Conservation (phyloP, 2,329 filamentous ascomycete species). For the Ilyonectria mors-panacis region DNA sequence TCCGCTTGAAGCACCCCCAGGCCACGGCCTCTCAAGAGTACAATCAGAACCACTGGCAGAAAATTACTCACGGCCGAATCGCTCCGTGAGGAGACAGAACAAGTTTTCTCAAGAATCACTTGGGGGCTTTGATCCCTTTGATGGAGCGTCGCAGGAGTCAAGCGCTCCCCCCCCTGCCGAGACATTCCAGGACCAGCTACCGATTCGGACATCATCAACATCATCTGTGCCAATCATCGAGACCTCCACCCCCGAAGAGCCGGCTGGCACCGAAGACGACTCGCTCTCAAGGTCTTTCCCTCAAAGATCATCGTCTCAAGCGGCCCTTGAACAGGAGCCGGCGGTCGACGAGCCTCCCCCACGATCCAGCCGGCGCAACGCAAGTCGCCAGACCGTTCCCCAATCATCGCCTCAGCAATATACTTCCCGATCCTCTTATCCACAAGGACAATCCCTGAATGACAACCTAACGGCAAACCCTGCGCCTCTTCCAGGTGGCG, state of each 20-base stretch:
- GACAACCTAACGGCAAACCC: slow-evolving; percentile 59
- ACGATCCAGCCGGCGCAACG: slow-evolving; percentile 54
- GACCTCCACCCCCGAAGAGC: slow-evolving; percentile 68
- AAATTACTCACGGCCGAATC: slow-evolving; percentile 73
- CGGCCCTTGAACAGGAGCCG: slow-evolving; percentile 44
- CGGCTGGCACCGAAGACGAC: slow-evolving; percentile 46
- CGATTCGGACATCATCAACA: slow-evolving; percentile 53
- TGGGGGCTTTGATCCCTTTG: slow-evolving; percentile 63
- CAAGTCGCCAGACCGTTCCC: slow-evolving; percentile 35
- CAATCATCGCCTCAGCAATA: slow-evolving; percentile 47
- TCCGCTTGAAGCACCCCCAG: slow-evolving; percentile 62
- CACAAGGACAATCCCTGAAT: slow-evolving; percentile 46
- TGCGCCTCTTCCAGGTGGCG: slow-evolving; percentile 79
- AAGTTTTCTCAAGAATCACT: slow-evolving; percentile 63
- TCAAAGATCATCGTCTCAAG: slow-evolving; percentile 67
- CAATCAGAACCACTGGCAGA: slow-evolving; percentile 75
- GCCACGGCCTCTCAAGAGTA: slow-evolving; percentile 71
- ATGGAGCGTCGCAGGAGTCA: slow-evolving; percentile 53
- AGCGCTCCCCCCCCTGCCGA: slow-evolving; percentile 39
- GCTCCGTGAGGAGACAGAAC: slow-evolving; percentile 63
- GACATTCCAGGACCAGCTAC: slow-evolving; percentile 51
- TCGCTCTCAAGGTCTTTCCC: slow-evolving; percentile 58
- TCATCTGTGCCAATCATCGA: slow-evolving; percentile 70
- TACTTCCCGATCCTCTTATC: slow-evolving; percentile 47
- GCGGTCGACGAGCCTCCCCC: slow-evolving; percentile 60